These are phyloP conservation scores for Claviceps arundinis DNA, from an alignment of 2,329 filamentous ascomycete genomes.

Conservation along the genomic window DNA sequence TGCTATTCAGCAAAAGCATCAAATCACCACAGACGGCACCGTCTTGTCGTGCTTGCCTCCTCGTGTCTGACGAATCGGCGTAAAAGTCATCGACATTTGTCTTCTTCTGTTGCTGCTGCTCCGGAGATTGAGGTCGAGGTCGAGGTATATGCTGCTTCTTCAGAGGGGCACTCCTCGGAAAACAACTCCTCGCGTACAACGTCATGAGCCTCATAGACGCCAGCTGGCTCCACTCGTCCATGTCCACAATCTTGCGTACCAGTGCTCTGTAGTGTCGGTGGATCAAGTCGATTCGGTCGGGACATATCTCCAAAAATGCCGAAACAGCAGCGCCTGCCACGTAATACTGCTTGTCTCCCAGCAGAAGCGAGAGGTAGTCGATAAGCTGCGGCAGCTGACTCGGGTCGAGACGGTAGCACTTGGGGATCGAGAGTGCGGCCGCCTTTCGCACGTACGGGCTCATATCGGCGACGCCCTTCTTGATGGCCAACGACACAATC, in stretches of 20 bases:
- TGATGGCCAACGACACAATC: constrained; percentile 91
- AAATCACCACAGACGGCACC: constrained; percentile 68
- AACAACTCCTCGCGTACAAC: constrained; percentile 74
- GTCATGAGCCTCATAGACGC: constrained; percentile 72
- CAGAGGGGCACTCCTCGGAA: constrained; percentile 54
- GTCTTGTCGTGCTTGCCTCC: constrained; percentile 21
- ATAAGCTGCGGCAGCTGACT: constrained; percentile 71
- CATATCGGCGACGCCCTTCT: constrained; percentile 87
- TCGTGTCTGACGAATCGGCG: constrained; percentile 43
- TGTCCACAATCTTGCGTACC: constrained; percentile 85
- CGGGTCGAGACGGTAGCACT: constrained; percentile 86
- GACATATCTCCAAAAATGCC: constrained; percentile 81
- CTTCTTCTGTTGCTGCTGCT: constrained; percentile 10
- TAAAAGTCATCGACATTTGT: constrained; percentile 63
- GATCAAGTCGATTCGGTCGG: constrained; percentile 74
- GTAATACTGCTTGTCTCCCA: constrained; percentile 89
- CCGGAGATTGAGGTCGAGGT: constrained; percentile 8
- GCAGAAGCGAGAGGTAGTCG: constrained; percentile 63
- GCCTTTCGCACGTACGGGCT: constrained; percentile 86
- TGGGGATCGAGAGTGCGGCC: constrained; percentile 85
- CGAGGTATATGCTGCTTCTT: constrained; percentile 26
- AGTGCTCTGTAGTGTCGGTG: constrained; percentile 80
- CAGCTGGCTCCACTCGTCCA: constrained; percentile 97
- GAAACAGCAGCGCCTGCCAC: constrained; percentile 89
- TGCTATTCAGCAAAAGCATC: constrained; percentile 63